phyloP scores from a whole-genome alignment of 164 flowering plant genomes.

The Saururus chinensis region DNA sequence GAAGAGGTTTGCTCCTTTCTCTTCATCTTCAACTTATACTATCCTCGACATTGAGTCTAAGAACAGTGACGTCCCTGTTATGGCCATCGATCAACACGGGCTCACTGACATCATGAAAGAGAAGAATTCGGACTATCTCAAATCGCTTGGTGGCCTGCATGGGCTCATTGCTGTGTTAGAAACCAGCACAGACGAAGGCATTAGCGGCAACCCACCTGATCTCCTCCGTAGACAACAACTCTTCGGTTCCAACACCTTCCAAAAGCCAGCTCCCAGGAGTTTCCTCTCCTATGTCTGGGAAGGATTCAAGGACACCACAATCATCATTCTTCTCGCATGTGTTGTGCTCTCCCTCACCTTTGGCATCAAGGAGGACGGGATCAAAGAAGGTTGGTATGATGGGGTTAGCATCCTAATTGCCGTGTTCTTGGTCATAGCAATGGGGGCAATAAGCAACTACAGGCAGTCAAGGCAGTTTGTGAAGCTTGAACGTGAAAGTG shows the following conservation, averaged over 20 bases:
- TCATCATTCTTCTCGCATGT: constrained; percentile 17
- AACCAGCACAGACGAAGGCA: not conserved
- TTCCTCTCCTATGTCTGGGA: constrained; percentile 22
- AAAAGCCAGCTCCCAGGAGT: not conserved
- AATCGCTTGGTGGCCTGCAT: not conserved
- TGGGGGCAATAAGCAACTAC: constrained; percentile 28
- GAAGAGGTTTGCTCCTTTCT: not conserved
- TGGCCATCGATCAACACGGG: not conserved
- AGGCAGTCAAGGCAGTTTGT: constrained; percentile 24
- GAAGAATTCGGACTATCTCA: not conserved
- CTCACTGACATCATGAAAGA: not conserved
- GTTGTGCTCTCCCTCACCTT: constrained; percentile 2
- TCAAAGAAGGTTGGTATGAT: constrained; percentile 15
- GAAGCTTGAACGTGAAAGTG: constrained; percentile 5
- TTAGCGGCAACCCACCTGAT: not conserved
- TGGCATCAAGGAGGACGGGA: constrained; percentile 22
- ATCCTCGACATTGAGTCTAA: not conserved
- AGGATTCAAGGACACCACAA: constrained; percentile 29
- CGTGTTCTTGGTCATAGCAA: constrained; percentile 28
- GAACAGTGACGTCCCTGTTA: not conserved
- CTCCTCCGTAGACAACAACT: not conserved
- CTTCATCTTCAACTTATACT: not conserved
- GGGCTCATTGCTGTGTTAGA: not conserved
- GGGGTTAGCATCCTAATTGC: constrained; percentile 6
- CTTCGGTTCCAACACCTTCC: constrained; percentile 4